Base-by-base conservation (phyloP, 108 stramenopile genomes). In the Pseudonitzschia multiseries region DNA sequence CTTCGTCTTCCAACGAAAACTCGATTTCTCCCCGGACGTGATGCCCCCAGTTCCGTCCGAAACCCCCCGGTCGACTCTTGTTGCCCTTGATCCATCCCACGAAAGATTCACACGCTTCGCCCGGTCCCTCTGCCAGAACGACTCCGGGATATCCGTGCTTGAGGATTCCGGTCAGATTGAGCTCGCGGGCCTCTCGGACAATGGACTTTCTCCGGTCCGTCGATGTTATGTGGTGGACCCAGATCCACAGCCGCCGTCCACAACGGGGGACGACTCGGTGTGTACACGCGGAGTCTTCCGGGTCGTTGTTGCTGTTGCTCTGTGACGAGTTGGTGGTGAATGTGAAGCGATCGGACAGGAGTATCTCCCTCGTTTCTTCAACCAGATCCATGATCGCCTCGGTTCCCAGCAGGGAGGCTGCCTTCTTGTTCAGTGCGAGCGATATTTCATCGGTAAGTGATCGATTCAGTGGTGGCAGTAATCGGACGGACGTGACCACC, bases 21-120 rank as follows among this genome's bases (percentile, higher is more conserved):
- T 74, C 32, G 48, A 81, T 46, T 61, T 87, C 77, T 15, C 86
- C 83, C 42, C 79, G 65, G 14, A 87, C 86, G 70, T 87, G 86
- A 65, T 87, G 86, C 15, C 83, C 83, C 86, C 83, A 87, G 72
- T 87, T 84, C 28, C 86, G 62, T 15, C 86, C 86, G 65, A 87
- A 87, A 28, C 86, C 86, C 50, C 83, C 83, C 21, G 78, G 81
- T 20, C 78, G 73, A 44, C 81, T 82, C 60, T 87, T 87, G 65
- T 79, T 84, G 24, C 83, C 86, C 71, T 87, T 87, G 43, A 87
- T 81, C 83, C 83, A 86, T 28, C 43, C 28, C 1, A 82, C 83
- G 71, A 79, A 86, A 5, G 81, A 78, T 3, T 83, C 75, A 27
- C 83, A 83, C n/a, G 50, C 51, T 21, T 6, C 27, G 17, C 57